Evolutionary conservation across 345 rosid genomes (phyloP), one percentile per base, ranked within the genome.

Genomic region (Mallotus nudiflorus): DNA sequence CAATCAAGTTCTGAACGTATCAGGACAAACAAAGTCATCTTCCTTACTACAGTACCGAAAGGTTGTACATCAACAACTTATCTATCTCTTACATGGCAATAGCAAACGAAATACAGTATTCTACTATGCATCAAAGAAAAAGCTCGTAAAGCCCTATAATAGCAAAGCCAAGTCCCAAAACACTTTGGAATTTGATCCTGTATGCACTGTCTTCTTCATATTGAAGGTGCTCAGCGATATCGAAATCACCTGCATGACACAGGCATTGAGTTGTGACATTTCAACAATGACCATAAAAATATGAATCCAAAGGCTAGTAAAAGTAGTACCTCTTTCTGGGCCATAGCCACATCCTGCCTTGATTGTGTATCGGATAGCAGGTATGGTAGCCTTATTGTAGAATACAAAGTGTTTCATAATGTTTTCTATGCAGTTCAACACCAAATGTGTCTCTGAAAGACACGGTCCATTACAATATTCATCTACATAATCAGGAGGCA

Each of bases 401-500:
- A 95, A 92, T 58, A 66, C 9, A 67, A 88, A 95, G 81, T 88
- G 71, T 28, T n/a, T 56, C 78, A 89, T 46, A 45, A 95, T 66
- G 68, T 73, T 70, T 33, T 90, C 86, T 19, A 92, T 68, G 80
- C 99, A 95, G 50, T 70, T 49, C 25, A 95, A 89, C 71, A 86
- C 92, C 74, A 92, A 68, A 77, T 88, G 75, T 35, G 97, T 92
- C 80, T 92, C 98, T 0, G 81, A 10, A 51, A 85, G 74, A 82
- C 99, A 95, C 15, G 97, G 89, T 46, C 99, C 99, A 2, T 9
- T 58, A 76, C 99, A 95, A 77, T 83, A 95, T 45, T 65, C 63
- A 3, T 86, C 85, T 1, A 83, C 67, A 10, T 76, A 57, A 1
- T 73, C 82, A 25, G 7, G 77, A 24, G 91, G 83, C 69, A 92